Evolutionary conservation across 768 basidiomycete genomes (phyloP).

Genomic region (Mycena floridula): DNA sequence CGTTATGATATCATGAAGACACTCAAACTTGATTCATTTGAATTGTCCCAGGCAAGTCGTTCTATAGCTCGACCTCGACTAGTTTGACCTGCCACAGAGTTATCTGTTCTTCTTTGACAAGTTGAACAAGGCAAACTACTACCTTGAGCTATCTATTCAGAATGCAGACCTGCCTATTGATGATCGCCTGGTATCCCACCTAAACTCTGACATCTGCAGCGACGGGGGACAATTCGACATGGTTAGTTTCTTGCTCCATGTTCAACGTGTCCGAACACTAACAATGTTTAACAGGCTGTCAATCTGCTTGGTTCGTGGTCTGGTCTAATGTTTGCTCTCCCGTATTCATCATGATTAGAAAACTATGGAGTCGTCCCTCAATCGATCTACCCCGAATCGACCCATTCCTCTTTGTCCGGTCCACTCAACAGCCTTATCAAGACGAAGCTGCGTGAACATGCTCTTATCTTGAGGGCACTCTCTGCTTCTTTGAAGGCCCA

Average conservation of each 20-base stretch:
- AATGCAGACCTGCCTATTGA: constrained; percentile 75
- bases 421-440: constrained; percentile 78
- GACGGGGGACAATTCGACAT: constrained; percentile 98
- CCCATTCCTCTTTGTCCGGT: constrained; percentile 67
- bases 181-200: constrained; percentile 73
- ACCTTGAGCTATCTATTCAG: constrained; percentile 83
- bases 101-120: constrained; percentile 98
- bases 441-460: constrained; percentile 88
- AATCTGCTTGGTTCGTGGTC: constrained; percentile 30
- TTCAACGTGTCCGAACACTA: too few species aligned
- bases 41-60: constrained; percentile 75
- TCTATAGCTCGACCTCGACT: not conserved
- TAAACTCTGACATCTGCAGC: constrained; percentile 72
- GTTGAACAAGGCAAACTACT: constrained; percentile 90
- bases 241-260: constrained; percentile 29
- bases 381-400: constrained; percentile 75
- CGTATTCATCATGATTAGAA: constrained; percentile 17
- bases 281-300: constrained; percentile 19
- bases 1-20: constrained; percentile 82
- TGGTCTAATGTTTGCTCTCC: not conserved
- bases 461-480: constrained; percentile 70
- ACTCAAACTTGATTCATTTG: constrained; percentile 81
- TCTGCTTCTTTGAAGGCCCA: constrained; percentile 46
- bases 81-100: constrained; percentile 34
- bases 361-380: constrained; percentile 89